Conservation (phyloP, 2,329 filamentous ascomycete genomes). For the Trichophyton verrucosum region DNA sequence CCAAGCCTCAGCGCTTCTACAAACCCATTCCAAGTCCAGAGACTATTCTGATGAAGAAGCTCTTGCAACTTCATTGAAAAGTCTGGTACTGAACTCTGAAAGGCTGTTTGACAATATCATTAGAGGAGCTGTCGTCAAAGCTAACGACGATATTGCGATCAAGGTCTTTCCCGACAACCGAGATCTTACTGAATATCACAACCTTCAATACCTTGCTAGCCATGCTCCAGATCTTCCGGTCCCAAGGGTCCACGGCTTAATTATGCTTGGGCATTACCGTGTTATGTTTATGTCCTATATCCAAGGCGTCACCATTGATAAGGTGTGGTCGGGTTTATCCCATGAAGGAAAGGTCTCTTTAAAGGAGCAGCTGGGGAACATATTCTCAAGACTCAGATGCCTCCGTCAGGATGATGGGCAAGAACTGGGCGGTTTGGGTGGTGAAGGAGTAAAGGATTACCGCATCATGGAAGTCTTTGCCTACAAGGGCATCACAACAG, state of each 20-base stretch:
- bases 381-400: slow-evolving; percentile 15
- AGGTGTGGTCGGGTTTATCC: slow-evolving; percentile 17
- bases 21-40: slow-evolving; percentile 2
- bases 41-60: slow-evolving; percentile 5
- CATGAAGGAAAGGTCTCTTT: slow-evolving; percentile 13
- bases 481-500: slow-evolving; percentile 18
- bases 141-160: slow-evolving; percentile 15
- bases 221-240: slow-evolving; percentile 18
- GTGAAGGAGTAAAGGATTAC: slow-evolving; percentile 20
- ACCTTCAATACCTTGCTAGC: slow-evolving; percentile 18
- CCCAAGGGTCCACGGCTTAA: slow-evolving; percentile 20
- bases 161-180: slow-evolving; percentile 16
- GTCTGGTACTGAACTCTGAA: slow-evolving; percentile 16
- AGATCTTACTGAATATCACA: slow-evolving; percentile 19
- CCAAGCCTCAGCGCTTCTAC: slow-evolving; percentile 12
- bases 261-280: slow-evolving; percentile 15
- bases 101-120: slow-evolving; percentile 17
- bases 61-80: slow-evolving; percentile 14
- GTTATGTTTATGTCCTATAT: slow-evolving; percentile 22
- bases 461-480: slow-evolving; percentile 13
- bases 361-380: slow-evolving; percentile 11
- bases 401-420: slow-evolving; percentile 11
- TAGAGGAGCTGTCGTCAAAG: slow-evolving; percentile 18
- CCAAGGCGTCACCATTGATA: slow-evolving; percentile 14
- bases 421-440: slow-evolving; percentile 17